phyloP scores from a whole-genome alignment of 225 moss, liverwort and hornwort genomes.

The Bryoerythrophyllum caledonicum region DNA sequence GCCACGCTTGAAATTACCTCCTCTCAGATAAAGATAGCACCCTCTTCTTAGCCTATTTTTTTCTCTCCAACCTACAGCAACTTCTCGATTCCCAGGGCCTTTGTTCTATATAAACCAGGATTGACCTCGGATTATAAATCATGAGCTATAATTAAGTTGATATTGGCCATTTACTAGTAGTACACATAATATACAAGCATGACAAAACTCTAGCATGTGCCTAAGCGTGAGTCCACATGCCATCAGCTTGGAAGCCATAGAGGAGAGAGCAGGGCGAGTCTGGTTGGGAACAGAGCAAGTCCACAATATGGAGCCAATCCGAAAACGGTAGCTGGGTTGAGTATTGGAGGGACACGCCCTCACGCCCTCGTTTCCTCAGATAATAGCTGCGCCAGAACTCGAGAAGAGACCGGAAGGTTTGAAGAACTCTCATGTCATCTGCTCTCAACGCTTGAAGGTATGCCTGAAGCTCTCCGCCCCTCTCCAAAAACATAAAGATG shows the following conservation, averaged over 20 bases:
- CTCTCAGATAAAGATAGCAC: background rate
- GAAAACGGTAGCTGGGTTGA: conserved; percentile 70
- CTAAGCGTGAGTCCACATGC: conserved; percentile 19
- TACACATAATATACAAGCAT: conserved; percentile 31
- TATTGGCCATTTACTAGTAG: background rate
- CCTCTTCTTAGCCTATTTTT: background rate
- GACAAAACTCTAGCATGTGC: conserved; percentile 10
- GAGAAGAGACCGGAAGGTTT: conserved; percentile 57
- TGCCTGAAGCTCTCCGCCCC: conserved; percentile 48
- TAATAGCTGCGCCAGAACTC: conserved; percentile 76
- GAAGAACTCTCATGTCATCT: conserved; percentile 41
- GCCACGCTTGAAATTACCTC: background rate
- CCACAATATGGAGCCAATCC: conserved; percentile 69
- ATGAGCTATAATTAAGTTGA: conserved; percentile 22
- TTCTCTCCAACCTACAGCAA: background rate
- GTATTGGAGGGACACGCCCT: conserved; percentile 71
- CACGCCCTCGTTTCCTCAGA: conserved; percentile 63
- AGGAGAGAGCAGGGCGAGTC: conserved; percentile 55
- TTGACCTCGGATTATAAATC: conserved; percentile 20
- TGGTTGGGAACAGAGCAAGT: conserved; percentile 62
- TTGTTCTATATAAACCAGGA: background rate
- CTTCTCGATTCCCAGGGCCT: background rate
- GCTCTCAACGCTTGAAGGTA: conserved; percentile 58
- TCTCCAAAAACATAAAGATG: conserved; percentile 68
- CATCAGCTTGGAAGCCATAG: conserved; percentile 26